Evolutionary conservation across 1,139 yeast genomes (phyloP).

Genomic region (Taiozyma sp.): DNA sequence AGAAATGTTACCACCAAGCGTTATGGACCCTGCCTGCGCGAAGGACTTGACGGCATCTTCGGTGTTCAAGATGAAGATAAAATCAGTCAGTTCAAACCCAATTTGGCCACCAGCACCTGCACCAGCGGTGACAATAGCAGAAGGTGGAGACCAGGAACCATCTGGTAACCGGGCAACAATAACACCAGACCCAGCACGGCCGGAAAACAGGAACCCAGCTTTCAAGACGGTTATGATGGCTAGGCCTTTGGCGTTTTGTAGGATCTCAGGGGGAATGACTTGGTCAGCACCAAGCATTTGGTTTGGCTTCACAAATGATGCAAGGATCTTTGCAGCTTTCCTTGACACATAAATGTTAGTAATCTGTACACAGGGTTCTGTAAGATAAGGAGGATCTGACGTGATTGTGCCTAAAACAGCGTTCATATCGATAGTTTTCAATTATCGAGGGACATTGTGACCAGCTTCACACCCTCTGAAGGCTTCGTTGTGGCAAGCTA

Average conservation of each 20-base stretch:
- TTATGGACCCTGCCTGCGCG: conserved; percentile 91
- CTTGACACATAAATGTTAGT: conserved; percentile 29
- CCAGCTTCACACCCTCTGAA: too few relatives aligned
- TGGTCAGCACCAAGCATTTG: conserved; percentile 86
- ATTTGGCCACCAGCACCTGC: conserved; percentile 99
- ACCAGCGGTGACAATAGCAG: conserved; percentile 94
- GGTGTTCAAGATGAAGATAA: conserved; percentile 86
- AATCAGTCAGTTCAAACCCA: conserved; percentile 95
- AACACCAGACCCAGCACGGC: conserved; percentile 97
- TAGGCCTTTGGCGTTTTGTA: conserved; percentile 88
- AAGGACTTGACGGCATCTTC: conserved; percentile 89
- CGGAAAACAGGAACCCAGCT: conserved; percentile 94
- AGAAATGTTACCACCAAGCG: conserved; percentile 92
- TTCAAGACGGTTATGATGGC: conserved; percentile 89
- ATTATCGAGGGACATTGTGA: too few relatives aligned
- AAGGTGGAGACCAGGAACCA: conserved; percentile 98
- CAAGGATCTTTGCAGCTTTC: conserved; percentile 91
- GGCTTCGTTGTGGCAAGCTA: not conserved
- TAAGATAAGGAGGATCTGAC: not conserved
- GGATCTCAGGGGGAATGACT: conserved; percentile 85
- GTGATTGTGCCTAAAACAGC: not conserved
- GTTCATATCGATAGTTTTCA: not conserved
- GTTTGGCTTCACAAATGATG: conserved; percentile 93
- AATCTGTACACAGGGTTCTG: not conserved
- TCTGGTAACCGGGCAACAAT: conserved; percentile 92